Conservation (phyloP, 768 basidiomycete genomes). For the Xerocomus spinulosus region DNA sequence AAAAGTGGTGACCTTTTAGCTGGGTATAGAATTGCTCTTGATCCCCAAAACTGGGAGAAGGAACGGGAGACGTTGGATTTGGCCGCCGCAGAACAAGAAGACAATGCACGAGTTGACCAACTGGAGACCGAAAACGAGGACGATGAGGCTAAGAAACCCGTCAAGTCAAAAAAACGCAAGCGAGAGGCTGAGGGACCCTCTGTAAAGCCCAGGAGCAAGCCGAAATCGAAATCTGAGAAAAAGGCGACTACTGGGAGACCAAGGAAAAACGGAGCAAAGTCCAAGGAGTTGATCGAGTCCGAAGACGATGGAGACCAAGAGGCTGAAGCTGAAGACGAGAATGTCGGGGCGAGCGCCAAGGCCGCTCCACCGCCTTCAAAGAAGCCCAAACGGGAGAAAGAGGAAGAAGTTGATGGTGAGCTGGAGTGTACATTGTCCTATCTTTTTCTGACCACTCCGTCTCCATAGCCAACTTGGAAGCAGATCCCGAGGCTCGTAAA, state of each 20-base stretch:
- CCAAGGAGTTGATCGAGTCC: conserved; percentile 60
- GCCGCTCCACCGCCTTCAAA: conserved; percentile 60
- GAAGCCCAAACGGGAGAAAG: conserved; percentile 57
- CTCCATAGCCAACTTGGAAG: conserved; percentile 38
- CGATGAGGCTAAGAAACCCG: conserved; percentile 46
- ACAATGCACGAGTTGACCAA: conserved; percentile 63
- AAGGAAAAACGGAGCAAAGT: conserved; percentile 58
- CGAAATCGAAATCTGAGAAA: conserved; percentile 44
- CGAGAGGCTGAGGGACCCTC: conserved; percentile 50
- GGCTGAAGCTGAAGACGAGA: conserved; percentile 43
- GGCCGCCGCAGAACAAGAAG: conserved; percentile 44
- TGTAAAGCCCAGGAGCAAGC: conserved; percentile 38
- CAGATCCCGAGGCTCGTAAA: conserved; percentile 61
- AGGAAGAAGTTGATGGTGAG: conserved; percentile 55
- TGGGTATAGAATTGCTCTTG: conserved; percentile 71
- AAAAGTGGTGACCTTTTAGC: conserved; percentile 68
- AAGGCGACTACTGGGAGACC: conserved; percentile 29
- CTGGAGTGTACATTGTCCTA: conserved; percentile 22
- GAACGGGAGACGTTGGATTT: conserved; percentile 34
- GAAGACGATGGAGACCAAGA: conserved; percentile 54
- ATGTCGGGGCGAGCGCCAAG: conserved; percentile 48
- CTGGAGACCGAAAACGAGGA: conserved; percentile 51
- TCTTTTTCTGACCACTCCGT: conserved; percentile 4
- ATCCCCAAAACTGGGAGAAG: conserved; percentile 67
- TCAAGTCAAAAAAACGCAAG: conserved; percentile 56